These are phyloP conservation scores for Puccinia novopanici DNA, from an alignment of 1,284 basidiomycete genomes.

Conservation along the genomic window DNA sequence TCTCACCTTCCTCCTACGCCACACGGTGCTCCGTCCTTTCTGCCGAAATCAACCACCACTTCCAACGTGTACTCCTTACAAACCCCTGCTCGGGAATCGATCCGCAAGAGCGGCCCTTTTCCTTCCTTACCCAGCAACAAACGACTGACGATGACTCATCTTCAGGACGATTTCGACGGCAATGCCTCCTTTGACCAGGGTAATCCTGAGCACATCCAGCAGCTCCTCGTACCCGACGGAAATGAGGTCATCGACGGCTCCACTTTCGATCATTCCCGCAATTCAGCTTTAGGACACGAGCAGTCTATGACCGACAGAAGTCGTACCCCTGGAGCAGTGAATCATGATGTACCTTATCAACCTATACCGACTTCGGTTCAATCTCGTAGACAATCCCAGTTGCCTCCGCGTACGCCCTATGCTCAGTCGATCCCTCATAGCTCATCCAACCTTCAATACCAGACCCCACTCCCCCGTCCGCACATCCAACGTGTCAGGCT, in stretches of 20 bases:
- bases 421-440: conserved; percentile 7
- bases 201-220: conserved; percentile 47
- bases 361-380: neutral
- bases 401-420: conserved; percentile 33
- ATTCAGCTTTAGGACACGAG: neutral
- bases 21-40: conserved; percentile 33
- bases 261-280: neutral
- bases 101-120: conserved; percentile 31
- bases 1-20: conserved; percentile 10
- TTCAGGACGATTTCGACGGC: conserved; percentile 20
- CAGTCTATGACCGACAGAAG: neutral
- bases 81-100: conserved; percentile 30
- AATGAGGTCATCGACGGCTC: neutral
- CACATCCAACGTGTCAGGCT: conserved; percentile 37
- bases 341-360: neutral
- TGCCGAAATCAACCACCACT: conserved; percentile 45
- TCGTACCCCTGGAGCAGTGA: neutral
- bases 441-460: conserved; percentile 25
- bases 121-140: conserved; percentile 28
- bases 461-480: conserved; percentile 31
- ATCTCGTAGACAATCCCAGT: conserved; percentile 29
- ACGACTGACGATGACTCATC: conserved; percentile 9
- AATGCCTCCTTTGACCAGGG: conserved; percentile 20
- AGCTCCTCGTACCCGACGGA: conserved; percentile 20
- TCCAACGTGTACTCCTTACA: conserved; percentile 33